Conservation (phyloP, 116 monocot species). For the Cymodocea nodosa region DNA sequence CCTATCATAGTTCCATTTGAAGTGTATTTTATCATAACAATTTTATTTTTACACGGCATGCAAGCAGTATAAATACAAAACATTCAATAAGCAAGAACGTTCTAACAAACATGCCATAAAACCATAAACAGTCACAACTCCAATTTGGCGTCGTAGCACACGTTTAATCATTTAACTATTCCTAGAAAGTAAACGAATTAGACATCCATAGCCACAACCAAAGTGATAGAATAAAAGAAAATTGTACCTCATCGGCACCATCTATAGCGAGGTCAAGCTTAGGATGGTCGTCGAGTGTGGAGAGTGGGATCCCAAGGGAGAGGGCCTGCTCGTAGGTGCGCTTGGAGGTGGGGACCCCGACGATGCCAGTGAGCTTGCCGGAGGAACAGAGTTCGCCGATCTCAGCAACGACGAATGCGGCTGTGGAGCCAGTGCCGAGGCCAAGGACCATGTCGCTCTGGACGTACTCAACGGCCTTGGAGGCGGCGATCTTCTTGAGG, state of each 20-base stretch:
- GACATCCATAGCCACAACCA: too few relatives aligned
- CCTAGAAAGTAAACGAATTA: too few relatives aligned
- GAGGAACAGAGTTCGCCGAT: conserved; percentile 44
- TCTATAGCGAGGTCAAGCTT: conserved; percentile 66
- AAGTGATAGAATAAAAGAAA: neutral
- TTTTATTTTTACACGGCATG: too few relatives aligned
- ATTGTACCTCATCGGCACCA: conserved; percentile 70
- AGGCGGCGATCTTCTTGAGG: conserved; percentile 66
- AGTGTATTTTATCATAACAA: too few relatives aligned
- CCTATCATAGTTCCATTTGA: too few relatives aligned
- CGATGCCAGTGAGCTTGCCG: conserved; percentile 47
- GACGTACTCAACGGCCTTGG: conserved; percentile 77
- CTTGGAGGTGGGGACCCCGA: conserved; percentile 81
- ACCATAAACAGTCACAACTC: too few relatives aligned
- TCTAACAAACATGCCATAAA: too few relatives aligned
- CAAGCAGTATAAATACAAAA: too few relatives aligned
- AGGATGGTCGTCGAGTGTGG: conserved; percentile 63
- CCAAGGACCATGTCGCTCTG: conserved; percentile 74
- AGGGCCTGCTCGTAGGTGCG: conserved; percentile 66
- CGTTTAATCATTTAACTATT: too few relatives aligned
- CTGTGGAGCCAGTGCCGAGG: conserved; percentile 83
- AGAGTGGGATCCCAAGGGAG: conserved; percentile 70
- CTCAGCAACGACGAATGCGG: conserved; percentile 61
- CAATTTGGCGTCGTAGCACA: too few relatives aligned
- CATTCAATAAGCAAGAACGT: too few relatives aligned